Evolutionary conservation across 2,329 filamentous ascomycete genomes (phyloP), one percentile per base, ranked within the genome.

Genomic region (Pseudocercospora macadamiae): DNA sequence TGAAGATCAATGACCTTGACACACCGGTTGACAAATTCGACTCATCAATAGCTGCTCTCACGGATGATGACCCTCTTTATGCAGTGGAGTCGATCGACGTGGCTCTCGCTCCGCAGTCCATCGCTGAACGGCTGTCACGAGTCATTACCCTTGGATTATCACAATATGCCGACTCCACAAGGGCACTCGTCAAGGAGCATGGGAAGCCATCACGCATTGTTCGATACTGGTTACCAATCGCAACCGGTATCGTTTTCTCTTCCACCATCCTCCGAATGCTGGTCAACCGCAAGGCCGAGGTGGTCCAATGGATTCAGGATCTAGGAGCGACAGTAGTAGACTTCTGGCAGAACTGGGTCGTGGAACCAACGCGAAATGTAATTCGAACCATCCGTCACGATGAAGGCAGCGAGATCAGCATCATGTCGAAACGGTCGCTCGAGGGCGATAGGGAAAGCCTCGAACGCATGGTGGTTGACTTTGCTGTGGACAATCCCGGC

Each of bases 381-480:
- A 85, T 99, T 58, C 87, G 89, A 49, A 99, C 95, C 0, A 97
- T 99, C 66, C 87, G 93, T 4, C 95, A 97, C 73, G 91, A 97
- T 69, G 87, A 90, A 68, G 89, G 87, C 66, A 96, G 91, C 71
- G 93, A 97, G 72, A 93, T 99, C 64, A 95, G 93, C 44, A 90
- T 99, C 65, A 95, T 99, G 89, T 97, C 92, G 77, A 90, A 91
- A 59, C 89, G 93, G 66, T 97, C 92, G 66, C 83, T 99, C 19
- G 88, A 89, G 72, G 92, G 93, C 1, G 95, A 99, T 72, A 86
- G 91, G 28, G 91, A 92, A 54, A 97, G 92, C 70, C 79, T 99
- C 28, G 93, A 99, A 74, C 88, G 95, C 48, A 99, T 99, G 95
- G 96, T 99, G 3, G 89, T 99, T 34, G 95, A 97, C 66, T 99